Base-by-base conservation (phyloP, 305 asterid genomes). In the Stenogyne calaminthoides region DNA sequence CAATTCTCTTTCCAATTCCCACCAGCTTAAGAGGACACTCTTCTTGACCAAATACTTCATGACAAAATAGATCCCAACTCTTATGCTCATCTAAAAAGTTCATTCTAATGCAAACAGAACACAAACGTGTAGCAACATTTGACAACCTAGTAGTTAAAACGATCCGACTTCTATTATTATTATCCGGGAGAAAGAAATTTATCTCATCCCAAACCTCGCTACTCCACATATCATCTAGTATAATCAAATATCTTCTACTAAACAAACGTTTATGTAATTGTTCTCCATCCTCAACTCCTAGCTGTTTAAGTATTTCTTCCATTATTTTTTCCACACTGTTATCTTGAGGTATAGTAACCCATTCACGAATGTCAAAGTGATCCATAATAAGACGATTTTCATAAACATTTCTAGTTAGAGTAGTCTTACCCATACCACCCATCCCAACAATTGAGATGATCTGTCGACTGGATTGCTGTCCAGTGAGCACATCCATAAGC, bases 1-100 rank as follows among this genome's bases (percentile, higher is more conserved):
- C 66, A 25, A 74, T 56, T 39, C 11, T 19, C 72, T 66, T 65
- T 29, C 78, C 73, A 56, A 57, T 11, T 37, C 36, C 34, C 44
- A 37, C 73, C 6, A 74, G 20, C 11, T 66, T 67, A 74, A 16
- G 49, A 7, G 73, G 67, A 18, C 71, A 74, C 9, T 14, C 34
- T 57, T 64, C 67, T 52, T 27, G 29, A 1, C 22, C 73, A 32
- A 57, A 74, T n/a, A 56, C 72, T 42, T 40, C 25, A 0, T 57
- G 39, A 10, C 19, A 46, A 16, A 65, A 49, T 3, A 74, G 51
- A 20, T 18, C n/a, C 78, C 78, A 74, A 74, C 78, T 74, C 27
- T 15, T 40, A n/a, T 74, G 59, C 40, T 59, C 42, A 27, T 56
- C 60, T 18, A 74, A 8, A 44, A 74, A 46, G 12, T 54, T 8